Conservation (phyloP, 202 grass and related monocot species). For the Alloteropsis angusta region DNA sequence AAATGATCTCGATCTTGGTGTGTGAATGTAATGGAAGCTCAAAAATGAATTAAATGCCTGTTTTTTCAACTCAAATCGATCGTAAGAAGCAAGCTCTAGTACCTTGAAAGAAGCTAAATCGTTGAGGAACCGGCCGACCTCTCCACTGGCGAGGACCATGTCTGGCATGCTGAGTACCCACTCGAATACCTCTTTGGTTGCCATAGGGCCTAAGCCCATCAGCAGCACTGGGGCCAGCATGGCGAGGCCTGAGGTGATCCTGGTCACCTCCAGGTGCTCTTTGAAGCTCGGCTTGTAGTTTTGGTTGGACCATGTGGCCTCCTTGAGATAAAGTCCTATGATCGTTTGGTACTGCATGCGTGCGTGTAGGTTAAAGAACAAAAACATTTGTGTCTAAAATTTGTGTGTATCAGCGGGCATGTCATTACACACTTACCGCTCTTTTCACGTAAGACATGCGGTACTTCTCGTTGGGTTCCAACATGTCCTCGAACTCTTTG, state of each 20-base stretch:
- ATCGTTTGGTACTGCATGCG: neutral
- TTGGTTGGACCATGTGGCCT: neutral
- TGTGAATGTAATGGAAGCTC: too few species aligned
- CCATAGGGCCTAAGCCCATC: neutral
- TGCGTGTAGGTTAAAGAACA: too few species aligned
- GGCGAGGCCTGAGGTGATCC: neutral
- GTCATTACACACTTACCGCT: neutral
- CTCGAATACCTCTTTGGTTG: neutral
- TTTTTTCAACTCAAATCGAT: too few species aligned
- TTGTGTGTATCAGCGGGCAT: too few species aligned
- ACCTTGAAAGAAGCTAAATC: neutral
- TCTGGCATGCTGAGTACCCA: neutral
- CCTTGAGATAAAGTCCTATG: neutral
- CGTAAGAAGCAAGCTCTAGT: too few species aligned
- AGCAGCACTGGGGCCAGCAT: neutral
- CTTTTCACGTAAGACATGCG: neutral
- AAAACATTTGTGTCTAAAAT: too few species aligned
- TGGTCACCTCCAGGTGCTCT: neutral
- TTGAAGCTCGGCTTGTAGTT: neutral
- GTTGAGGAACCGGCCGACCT: neutral
- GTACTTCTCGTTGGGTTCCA: conserved; percentile 24
- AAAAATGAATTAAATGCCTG: too few species aligned
- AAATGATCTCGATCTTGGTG: too few species aligned
- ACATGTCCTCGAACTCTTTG: conserved; percentile 9
- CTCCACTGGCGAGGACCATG: neutral